Evolutionary conservation across 768 basidiomycete species (phyloP), one percentile per base, ranked within the genome.

Genomic region (Pisolithus albus): DNA sequence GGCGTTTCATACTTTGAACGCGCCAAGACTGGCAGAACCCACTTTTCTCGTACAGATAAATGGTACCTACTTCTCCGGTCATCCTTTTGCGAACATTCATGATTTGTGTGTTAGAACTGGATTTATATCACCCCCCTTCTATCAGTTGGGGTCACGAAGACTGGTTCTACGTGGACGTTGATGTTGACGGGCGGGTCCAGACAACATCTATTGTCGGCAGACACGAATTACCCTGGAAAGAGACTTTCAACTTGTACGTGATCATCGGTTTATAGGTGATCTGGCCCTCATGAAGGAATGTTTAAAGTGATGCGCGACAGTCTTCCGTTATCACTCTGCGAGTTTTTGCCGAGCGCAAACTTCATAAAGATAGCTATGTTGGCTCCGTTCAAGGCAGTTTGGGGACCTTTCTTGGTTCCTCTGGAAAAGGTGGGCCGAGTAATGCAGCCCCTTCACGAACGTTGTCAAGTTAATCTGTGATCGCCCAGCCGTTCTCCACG

Each of bases 341-440:
- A 47, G 39, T 54, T 45, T 54, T 54, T 42, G 38, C 53, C 16
- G 11, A 50, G 46, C 53, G 50, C 28, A 18, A 5, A 15, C 7
- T 41, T n/a, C 53, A 54, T 47, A 30, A 28, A 39, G 51, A 54
- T 19, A 23, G 23, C 8, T 44, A 52, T 43, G 38, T 54, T 9
- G 53, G 53, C 23, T 53, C 46, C n/a, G 19, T 54, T 32, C 23
- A 41, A 21, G 53, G 41, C 18, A 9, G 11, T 5, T 24, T 52
- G 39, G 39, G 36, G 32, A 11, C 44, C 18, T 24, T 45, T 19
- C 43, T 45, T 45, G n/a, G 24, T n/a, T 16, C 23, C 13, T n/a
- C 26, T 15, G 23, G 8, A 18, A 45, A 45, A 45, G 24, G 43
- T 28, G 28, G 7, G 43, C 5, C 13, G 16, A 13, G 43, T 23